These are phyloP conservation scores for Leucoagaricus sp. DNA, from an alignment of 1,284 basidiomycete genomes.

Conservation along the genomic window DNA sequence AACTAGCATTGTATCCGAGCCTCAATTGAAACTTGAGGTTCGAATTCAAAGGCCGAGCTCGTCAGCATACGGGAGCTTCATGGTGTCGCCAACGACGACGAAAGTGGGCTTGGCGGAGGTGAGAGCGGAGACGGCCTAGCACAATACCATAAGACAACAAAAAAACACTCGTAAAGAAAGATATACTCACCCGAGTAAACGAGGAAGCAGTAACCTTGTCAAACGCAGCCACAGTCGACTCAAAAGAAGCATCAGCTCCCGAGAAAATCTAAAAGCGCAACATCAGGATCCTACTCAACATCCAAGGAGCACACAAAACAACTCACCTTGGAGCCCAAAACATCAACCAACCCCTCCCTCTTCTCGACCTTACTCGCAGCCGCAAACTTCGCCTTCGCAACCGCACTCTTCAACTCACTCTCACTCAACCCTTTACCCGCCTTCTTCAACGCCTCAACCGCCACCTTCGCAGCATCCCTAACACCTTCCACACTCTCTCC, in stretches of 20 bases:
- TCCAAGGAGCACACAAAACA: slow-evolving; percentile 13
- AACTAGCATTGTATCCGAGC: background rate
- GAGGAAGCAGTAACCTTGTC: slow-evolving; percentile 62
- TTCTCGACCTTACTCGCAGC: slow-evolving; percentile 72
- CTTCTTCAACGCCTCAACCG: slow-evolving; percentile 69
- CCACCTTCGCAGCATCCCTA: slow-evolving; percentile 64
- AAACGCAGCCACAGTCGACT: slow-evolving; percentile 55
- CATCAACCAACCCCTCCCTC: slow-evolving; percentile 66
- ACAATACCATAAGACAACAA: background rate
- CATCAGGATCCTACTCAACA: slow-evolving; percentile 14
- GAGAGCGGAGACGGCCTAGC: slow-evolving; percentile 54
- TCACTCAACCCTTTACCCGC: slow-evolving; percentile 51
- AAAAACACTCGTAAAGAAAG: background rate
- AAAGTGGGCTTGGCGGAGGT: slow-evolving; percentile 80
- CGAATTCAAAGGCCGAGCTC: slow-evolving; percentile 74
- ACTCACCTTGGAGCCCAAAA: slow-evolving; percentile 65
- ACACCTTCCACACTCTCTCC: slow-evolving; percentile 60
- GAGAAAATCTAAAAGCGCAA: slow-evolving; percentile 52
- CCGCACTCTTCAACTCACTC: slow-evolving; percentile 78
- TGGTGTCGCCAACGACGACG: slow-evolving; percentile 81
- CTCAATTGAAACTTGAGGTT: no score
- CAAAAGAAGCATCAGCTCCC: slow-evolving; percentile 53
- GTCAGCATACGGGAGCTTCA: slow-evolving; percentile 79
- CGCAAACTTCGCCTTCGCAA: slow-evolving; percentile 86
- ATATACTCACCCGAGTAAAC: slow-evolving; percentile 59